Evolutionary conservation across 768 basidiomycete genomes (phyloP), one percentile per base, ranked within the genome.

Genomic region (Neoboletus magnificus): DNA sequence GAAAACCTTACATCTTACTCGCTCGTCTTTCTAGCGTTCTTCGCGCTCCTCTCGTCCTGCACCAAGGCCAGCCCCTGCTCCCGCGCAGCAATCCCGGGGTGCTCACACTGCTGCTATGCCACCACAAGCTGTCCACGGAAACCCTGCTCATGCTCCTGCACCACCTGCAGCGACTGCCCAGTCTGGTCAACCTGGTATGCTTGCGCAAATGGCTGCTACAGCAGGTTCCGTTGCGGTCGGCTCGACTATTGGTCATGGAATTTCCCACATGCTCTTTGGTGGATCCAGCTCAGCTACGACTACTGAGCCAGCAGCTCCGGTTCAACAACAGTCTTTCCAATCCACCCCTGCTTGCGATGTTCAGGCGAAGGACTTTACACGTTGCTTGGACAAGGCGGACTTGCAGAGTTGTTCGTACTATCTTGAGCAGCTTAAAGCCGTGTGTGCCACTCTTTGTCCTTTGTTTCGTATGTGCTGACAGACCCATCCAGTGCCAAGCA

Each of bases 171-270:
- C 70, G 2, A 61, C 73, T 13, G 59, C 71, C 27, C 76, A 77
- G 43, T 70, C 79, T 1, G 66, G 77, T 56, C 76, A 80, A 58
- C 91, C 91, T 1, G 91, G 91, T 15, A 77, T 93, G 80, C 52
- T 93, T 18, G 79, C 83, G 0, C 87, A 90, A 66, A 93, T 93
- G 89, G 91, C 91, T 51, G 88, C 90, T 6, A 92, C 93, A 7
- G 93, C 92, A 27, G 93, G 92, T 58, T 90, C 89, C 54, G 92
- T 95, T 48, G 93, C 92, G 6, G 77, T 91, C 47, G 93, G 93
- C 25, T 93, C 90, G 9, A 86, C 85, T 53, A 82, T 96, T 59
- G 93, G 92, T 43, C 93, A 96, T 68, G 93, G 93, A n/a, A 67
- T 96, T 60, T 92, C 90, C 40, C 81, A 72, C 71, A 92, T 94